Conservation (phyloP, 305 asterid genomes). For the Fraxinus floribunda region DNA sequence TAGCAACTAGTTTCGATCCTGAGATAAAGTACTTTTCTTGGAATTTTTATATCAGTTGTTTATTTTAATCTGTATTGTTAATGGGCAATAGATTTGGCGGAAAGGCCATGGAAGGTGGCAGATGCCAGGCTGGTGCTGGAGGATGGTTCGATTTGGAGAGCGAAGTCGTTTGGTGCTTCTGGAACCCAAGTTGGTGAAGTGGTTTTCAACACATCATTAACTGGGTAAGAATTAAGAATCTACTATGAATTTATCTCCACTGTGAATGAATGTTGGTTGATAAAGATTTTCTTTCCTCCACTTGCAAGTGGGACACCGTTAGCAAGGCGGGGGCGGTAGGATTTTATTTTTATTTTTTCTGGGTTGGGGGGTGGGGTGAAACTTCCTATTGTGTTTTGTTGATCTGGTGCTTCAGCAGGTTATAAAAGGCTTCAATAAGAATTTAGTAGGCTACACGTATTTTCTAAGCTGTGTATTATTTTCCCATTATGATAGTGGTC, state of each 20-base stretch:
- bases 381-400: not conserved
- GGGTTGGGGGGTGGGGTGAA: not conserved
- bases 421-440: not conserved
- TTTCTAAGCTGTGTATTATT: not conserved
- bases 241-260: not conserved
- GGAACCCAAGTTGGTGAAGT: slow-evolving; percentile 99
- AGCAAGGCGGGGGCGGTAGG: not conserved
- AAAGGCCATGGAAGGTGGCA: slow-evolving; percentile 89
- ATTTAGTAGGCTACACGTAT: not conserved
- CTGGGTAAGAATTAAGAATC: slow-evolving; percentile 85
- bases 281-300: no score
- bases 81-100: slow-evolving; percentile 40
- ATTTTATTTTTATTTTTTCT: no score
- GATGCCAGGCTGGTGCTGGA: slow-evolving; percentile 94
- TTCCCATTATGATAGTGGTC: not conserved
- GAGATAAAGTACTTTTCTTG: no score
- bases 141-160: slow-evolving; percentile 92
- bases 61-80: not conserved
- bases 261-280: not conserved
- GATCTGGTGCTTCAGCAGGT: not conserved
- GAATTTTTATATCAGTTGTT: not conserved
- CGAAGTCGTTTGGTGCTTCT: slow-evolving; percentile 95
- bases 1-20: not conserved
- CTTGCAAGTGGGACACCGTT: not conserved
- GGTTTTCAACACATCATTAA: slow-evolving; percentile 87